Base-by-base conservation (phyloP, 176 grass and related monocot genomes). In the Oryza officinalis region DNA sequence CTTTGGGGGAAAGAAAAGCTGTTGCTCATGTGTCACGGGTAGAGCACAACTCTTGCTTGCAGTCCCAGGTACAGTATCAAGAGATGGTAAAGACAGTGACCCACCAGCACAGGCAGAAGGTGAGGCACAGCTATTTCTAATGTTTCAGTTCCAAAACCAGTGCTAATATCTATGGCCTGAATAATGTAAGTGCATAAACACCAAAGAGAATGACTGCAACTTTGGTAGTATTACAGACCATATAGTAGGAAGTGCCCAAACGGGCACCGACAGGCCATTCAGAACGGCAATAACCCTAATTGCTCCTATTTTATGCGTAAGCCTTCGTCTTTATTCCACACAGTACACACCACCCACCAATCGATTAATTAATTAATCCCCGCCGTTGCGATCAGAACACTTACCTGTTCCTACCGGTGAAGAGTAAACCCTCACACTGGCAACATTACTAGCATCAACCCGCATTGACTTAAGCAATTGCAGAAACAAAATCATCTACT, bases 21-120 rank as follows among this genome's bases (percentile, higher is more conserved):
- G 72, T 18, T 64, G 83, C 81, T 83, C 79, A 31, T 60, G 27
- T 8, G 26, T 85, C 72, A 9, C 65, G 57, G 57, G 81, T 64
- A 47, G 73, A 90, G 78, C 17, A 41, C 9, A 67, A 79, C 7
- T 57, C 52, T 94, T 88, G 82, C 88, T 86, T 91, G 88, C 78
- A 80, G 44, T 44, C 1, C 0, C 61, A 80, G 88, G 43, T 67
- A 86, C 74, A 74, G 72, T 71, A 93, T 83, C 78, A 44, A 27
- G 9, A 75, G 63, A 74, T 38, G 84, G 33, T 75, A 76, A 80
- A 70, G 80, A 32, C 83, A 86, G 74, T 47, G 37, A 50, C 44
- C 80, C 28, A 79, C 67, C 80, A 75, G 5, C 88, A 72, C 26
- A 77, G 13, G 47, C 20, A 35, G 8, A 12, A 26, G 28, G 30